These are phyloP conservation scores for Apophysomyces trapeziformis DNA, from an alignment of 371 early-diverging fungal species.

Conservation along the genomic window DNA sequence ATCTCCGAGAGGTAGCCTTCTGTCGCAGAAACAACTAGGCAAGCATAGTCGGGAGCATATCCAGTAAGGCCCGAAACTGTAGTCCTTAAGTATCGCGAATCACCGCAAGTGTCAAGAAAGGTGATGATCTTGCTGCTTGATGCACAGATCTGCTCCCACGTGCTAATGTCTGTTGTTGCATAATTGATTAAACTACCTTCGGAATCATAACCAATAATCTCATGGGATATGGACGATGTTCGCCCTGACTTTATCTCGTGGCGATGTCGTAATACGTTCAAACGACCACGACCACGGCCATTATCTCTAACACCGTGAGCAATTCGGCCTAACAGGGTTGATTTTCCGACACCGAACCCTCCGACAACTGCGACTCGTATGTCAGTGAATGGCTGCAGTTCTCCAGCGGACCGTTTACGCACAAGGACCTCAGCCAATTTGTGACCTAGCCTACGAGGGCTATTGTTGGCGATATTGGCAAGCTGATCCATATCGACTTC, in stretches of 20 bases:
- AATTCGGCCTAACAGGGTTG: slow-evolving; percentile 83
- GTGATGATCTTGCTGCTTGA: slow-evolving; percentile 80
- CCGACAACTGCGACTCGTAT: slow-evolving; percentile 85
- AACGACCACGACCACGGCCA: slow-evolving; percentile 85
- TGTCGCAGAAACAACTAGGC: slow-evolving; percentile 87
- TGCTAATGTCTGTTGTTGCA: slow-evolving; percentile 63
- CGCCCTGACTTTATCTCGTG: slow-evolving; percentile 92
- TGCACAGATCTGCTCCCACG: slow-evolving; percentile 85
- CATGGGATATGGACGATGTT: slow-evolving; percentile 87
- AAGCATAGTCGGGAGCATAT: slow-evolving; percentile 87
- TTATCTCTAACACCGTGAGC: slow-evolving; percentile 86
- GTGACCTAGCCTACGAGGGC: slow-evolving; percentile 15
- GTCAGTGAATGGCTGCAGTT: slow-evolving; percentile 69
- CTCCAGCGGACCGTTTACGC: slow-evolving; percentile 55
- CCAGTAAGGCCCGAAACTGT: slow-evolving; percentile 91
- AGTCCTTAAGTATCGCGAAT: slow-evolving; percentile 89
- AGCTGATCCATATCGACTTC: slow-evolving; percentile 41
- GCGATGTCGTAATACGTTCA: slow-evolving; percentile 85
- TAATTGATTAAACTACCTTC: slow-evolving; percentile 62
- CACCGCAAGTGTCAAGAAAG: slow-evolving; percentile 92
- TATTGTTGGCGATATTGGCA: slow-evolving; percentile 9
- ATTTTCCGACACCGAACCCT: slow-evolving; percentile 84
- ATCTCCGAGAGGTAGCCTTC: slow-evolving; percentile 83
- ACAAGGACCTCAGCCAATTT: slow-evolving; percentile 71
- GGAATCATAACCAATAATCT: slow-evolving; percentile 84